Conservation (phyloP, 768 basidiomycete species). For the Asterophora lycoperdoides region DNA sequence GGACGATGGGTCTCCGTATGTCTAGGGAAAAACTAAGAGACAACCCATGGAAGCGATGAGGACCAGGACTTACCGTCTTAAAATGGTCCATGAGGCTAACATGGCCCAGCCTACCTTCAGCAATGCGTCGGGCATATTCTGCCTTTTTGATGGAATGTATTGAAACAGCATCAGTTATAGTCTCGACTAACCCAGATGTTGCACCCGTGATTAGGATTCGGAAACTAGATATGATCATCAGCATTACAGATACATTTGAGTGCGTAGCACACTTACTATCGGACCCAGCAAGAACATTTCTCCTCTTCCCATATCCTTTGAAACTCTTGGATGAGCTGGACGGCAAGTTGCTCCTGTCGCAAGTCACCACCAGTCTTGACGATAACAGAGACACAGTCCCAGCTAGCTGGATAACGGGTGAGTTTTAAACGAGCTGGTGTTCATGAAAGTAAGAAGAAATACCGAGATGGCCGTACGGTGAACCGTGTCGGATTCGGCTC, state of each 20-base stretch:
- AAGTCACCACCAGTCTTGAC: constrained; percentile 98
- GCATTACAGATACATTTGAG: background rate
- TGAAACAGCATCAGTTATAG: constrained; percentile 96
- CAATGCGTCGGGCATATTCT: constrained; percentile 86
- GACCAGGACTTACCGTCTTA: constrained; percentile 53
- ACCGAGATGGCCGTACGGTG: constrained; percentile 95
- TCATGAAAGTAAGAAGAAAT: constrained; percentile 21
- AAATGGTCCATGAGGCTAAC: constrained; percentile 94
- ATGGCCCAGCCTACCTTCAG: constrained; percentile 76
- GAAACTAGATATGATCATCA: constrained; percentile 46
- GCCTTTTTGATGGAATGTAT: constrained; percentile 99
- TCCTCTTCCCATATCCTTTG: constrained; percentile 95
- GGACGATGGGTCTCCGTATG: constrained; percentile 85
- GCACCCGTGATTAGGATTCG: constrained; percentile 93
- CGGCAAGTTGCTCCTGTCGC: constrained; percentile 95
- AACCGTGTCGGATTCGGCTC: constrained; percentile 88
- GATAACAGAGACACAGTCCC: constrained; percentile 94
- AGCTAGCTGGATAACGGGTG: constrained; percentile 45
- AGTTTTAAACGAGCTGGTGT: background rate
- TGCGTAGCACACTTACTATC: constrained; percentile 56
- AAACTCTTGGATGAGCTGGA: constrained; percentile 91
- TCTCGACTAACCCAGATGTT: constrained; percentile 92
- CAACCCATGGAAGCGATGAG: background rate
- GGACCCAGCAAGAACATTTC: constrained; percentile 87
- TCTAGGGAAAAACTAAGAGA: constrained; percentile 38